Conservation (phyloP, 192 early-diverging fungal genomes). For the Phlyctochytrium planicorne region DNA sequence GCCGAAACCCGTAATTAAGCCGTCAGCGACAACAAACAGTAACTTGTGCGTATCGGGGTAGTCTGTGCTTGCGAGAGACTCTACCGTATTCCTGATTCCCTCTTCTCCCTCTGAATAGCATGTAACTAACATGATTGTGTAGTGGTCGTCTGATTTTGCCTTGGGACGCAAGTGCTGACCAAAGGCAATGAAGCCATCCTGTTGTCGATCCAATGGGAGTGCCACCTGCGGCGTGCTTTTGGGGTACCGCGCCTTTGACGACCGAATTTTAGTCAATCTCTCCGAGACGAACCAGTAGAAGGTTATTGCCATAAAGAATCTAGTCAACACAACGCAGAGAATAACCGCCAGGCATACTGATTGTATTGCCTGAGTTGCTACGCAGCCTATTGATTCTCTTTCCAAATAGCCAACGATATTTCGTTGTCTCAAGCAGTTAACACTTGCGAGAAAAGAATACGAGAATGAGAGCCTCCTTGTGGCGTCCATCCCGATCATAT, state of each 20-base stretch:
- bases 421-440: conserved; percentile 15
- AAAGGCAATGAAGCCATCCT: neutral
- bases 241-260: conserved; percentile 30
- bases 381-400: conserved; percentile 33
- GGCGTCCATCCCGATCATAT: neutral
- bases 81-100: conserved; percentile 71
- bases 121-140: conserved; percentile 76
- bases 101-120: conserved; percentile 85
- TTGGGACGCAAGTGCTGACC: neutral
- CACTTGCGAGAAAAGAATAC: neutral
- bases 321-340: conserved; percentile 34
- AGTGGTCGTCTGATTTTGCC: conserved; percentile 9
- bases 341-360: conserved; percentile 35
- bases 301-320: conserved; percentile 45
- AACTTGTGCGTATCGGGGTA: conserved; percentile 85
- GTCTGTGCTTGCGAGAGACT: conserved; percentile 80
- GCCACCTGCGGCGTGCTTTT: conserved; percentile 37
- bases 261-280: conserved; percentile 28
- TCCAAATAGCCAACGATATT: conserved; percentile 34
- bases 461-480: neutral
- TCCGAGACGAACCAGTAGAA: conserved; percentile 48
- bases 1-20: conserved; percentile 84
- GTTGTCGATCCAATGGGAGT: neutral
- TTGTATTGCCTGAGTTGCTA: conserved; percentile 30
- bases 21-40: conserved; percentile 89